Base-by-base conservation (phyloP, 2,329 filamentous ascomycete species). In the Aureobasidium subglaciale region DNA sequence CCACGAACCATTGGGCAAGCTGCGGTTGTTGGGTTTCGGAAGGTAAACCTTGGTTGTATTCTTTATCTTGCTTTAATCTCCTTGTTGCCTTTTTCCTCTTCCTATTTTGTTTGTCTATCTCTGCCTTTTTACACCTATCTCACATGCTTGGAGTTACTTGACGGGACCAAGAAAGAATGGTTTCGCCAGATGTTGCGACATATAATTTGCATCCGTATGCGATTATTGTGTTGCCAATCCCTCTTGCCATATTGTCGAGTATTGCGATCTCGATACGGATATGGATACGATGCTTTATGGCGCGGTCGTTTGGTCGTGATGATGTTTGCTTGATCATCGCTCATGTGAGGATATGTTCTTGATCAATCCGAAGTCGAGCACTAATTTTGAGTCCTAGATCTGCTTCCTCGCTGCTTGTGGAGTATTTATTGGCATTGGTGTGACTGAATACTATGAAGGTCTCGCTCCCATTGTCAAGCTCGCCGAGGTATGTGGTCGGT, bases 371-470 rank as follows among this genome's bases (percentile, higher is more conserved):
- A 8, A 18, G 13, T 32, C n/a, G 25, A 22, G 22, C n/a, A 37
- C 32, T 42, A 11, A 42, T 8, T 1, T n/a, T 10, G 2, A 18
- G 15, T 15, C 40, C 5, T n/a, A 59, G 58, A 38, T 59, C 15
- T 34, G 41, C 25, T 59, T 59, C 16, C 24, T 59, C 4, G 55
- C 37, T 29, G 58, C 56, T 22, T 46, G 41, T 34, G 54, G 37
- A 8, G 29, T 54, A 5, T 53, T 49, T 18, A 40, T 59, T 1
- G 35, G 34, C 6, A 55, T 54, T 13, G 58, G 58, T 4, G 42
- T 57, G 10, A 45, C 48, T 10, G 46, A 56, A 18, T 41, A 40
- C 27, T n/a, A 18, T 29, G 18, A 59, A 42, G 58, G 58, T 7
- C 22, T 59, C 4, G 30, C 46, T n/a, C 24, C 29, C 15, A 29